Evolutionary conservation across 495 filamentous ascomycete species (phyloP), one percentile per base, ranked within the genome.

Genomic region (Penicillium ucsense): DNA sequence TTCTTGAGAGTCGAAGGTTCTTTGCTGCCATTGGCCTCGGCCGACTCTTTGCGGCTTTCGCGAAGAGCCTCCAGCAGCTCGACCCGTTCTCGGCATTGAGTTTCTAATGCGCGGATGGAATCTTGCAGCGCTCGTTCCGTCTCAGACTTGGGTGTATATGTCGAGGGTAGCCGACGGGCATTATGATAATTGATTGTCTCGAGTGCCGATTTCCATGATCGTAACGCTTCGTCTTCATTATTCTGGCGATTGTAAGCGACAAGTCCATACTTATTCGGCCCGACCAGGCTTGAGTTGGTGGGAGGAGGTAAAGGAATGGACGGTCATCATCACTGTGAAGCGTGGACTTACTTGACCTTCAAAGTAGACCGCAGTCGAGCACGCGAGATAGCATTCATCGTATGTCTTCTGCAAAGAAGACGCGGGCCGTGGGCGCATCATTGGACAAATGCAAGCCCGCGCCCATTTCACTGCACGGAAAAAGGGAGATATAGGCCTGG

Each of bases 351-450:
- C 89, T 77, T 94, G 85, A 56, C 83, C 82, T 64, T 96, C 89
- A 63, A 92, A 94, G 67, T 94, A 95, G 51, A 95, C 85, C 48
- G 92, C 92, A 7, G 89, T 97, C 2, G 89, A 95, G 65, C 88
- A 95, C 53, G 83, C 86, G 47, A 95, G 72, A 66, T 94, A 95
- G 66, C 86, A 88, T 59, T 96, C 88, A 72, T 97, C 89, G 69
- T 96, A 96, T 47, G 88, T 94, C 77, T 95, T 96, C 73, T 97
- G 92, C 64, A 96, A 75, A 46, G 82, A 81, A 63, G 88, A 83
- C 59, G 80, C 74, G 52, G 79, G 77, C 61, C 84, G 88, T 73
- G 78, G 84, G 70, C 86, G 85, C 79, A 91, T 86, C 85, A 86
- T 88, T 61, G 56, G 46, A 30, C 52, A 45, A 55, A 46, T 40